These are phyloP conservation scores for Alternaria angustiovoidea DNA, from an alignment of 2,329 filamentous ascomycete species.

Conservation along the genomic window DNA sequence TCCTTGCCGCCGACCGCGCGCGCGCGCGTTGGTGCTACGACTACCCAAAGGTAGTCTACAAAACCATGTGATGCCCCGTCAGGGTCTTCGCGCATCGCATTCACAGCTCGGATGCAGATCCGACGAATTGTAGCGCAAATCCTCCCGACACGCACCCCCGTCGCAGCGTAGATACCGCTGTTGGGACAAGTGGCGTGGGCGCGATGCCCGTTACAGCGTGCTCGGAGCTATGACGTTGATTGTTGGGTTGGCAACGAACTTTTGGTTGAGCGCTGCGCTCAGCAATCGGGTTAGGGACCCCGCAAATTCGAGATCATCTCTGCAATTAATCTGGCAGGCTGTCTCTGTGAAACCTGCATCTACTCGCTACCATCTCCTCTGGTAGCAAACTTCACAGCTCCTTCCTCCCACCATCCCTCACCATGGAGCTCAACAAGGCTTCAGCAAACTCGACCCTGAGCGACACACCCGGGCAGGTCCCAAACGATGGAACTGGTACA, in stretches of 20 bases:
- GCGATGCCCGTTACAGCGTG: conserved; percentile 29
- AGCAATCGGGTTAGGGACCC: conserved; percentile 40
- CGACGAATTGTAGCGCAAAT: conserved; percentile 32
- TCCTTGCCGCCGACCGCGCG: conserved; percentile 11
- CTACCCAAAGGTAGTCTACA: background rate
- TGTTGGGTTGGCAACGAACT: conserved; percentile 30
- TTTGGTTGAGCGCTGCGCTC: conserved; percentile 44
- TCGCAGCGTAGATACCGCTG: conserved; percentile 13
- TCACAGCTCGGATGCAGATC: background rate
- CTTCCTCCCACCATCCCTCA: conserved; percentile 25
- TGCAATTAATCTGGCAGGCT: background rate
- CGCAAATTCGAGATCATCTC: conserved; percentile 38
- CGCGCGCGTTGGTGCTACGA: background rate
- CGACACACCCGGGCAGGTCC: conserved; percentile 60
- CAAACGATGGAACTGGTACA: conserved; percentile 76
- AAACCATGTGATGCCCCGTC: background rate
- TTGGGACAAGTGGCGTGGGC: conserved; percentile 36
- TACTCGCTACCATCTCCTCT: conserved; percentile 5
- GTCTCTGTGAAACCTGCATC: conserved; percentile 18
- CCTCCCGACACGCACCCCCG: conserved; percentile 19
- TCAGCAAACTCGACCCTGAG: conserved; percentile 56
- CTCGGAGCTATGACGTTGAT: conserved; percentile 45
- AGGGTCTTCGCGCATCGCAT: background rate
- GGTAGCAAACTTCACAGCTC: conserved; percentile 17
- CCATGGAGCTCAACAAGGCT: conserved; percentile 54